A percentile compares a stretch with the other conserved stretches of the same genome.
Conservation (phyloP, 2,329 filamentous ascomycete genomes). For the Leptoxyphium fumago region DNA sequence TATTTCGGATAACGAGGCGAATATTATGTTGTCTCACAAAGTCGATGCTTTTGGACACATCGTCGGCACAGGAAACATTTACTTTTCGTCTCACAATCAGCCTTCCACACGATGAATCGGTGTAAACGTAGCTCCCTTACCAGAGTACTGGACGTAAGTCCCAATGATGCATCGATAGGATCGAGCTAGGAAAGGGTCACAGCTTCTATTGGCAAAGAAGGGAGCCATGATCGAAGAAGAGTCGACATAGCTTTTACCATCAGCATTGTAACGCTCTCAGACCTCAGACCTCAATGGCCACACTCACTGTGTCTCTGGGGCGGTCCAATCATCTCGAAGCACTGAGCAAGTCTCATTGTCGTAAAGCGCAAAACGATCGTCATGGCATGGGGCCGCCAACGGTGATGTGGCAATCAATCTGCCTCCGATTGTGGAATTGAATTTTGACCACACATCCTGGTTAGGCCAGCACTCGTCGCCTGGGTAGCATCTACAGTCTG, state of each 20-base stretch:
- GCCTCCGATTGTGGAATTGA: slow-evolving; percentile 39
- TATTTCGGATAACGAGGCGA: slow-evolving; percentile 33
- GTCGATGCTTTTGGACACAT: slow-evolving; percentile 12
- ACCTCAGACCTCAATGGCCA: neutral
- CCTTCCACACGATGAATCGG: too few relatives aligned
- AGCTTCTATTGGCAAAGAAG: slow-evolving; percentile 25
- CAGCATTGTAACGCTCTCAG: neutral
- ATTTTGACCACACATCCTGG: slow-evolving; percentile 28
- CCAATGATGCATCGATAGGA: slow-evolving; percentile 27
- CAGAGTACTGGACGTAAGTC: slow-evolving; percentile 23
- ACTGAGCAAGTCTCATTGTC: slow-evolving; percentile 29
- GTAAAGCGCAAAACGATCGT: slow-evolving; percentile 23
- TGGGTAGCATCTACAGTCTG: slow-evolving; percentile 34
- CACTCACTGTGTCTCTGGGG: slow-evolving; percentile 30
- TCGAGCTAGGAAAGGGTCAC: slow-evolving; percentile 25
- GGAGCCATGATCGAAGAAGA: slow-evolving; percentile 27
- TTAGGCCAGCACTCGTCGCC: slow-evolving; percentile 42
- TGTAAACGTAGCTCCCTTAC: neutral
- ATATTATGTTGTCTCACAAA: slow-evolving; percentile 36
- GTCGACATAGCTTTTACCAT: slow-evolving; percentile 11
- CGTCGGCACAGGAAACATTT: slow-evolving; percentile 13
- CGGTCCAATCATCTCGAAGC: slow-evolving; percentile 30
- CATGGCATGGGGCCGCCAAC: slow-evolving; percentile 39
- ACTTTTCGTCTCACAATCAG: slow-evolving; percentile 4
- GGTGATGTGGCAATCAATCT: slow-evolving; percentile 39